phyloP scores from a whole-genome alignment of 164 flowering plant genomes.

The Brasenia schreberi region DNA sequence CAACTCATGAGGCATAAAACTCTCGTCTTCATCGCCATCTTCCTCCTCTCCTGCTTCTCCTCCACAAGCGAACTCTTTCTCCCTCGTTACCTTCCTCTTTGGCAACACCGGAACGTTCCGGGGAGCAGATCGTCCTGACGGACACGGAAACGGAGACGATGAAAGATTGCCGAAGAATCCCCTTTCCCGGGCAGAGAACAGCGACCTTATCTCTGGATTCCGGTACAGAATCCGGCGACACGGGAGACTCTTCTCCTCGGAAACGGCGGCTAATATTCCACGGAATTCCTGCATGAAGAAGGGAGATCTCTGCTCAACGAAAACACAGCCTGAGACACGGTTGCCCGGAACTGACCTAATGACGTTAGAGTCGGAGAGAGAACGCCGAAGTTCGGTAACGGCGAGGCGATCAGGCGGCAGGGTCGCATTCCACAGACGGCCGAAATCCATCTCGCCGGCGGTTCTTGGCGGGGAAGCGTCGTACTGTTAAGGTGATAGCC shows the following conservation, averaged over 20 bases:
- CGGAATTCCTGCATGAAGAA: neutral
- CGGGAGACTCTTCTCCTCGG: neutral
- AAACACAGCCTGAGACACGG: neutral
- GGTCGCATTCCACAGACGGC: neutral
- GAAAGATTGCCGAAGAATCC: neutral
- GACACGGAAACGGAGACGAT: conserved; percentile 9
- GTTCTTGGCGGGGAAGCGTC: neutral
- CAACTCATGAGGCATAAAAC: conserved; percentile 70
- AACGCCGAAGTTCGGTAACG: neutral
- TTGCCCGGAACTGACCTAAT: neutral
- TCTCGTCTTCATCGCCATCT: conserved; percentile 7
- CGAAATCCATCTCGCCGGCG: neutral
- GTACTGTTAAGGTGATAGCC: neutral
- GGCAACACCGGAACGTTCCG: conserved; percentile 44
- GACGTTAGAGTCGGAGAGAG: neutral
- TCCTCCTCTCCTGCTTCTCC: conserved; percentile 8
- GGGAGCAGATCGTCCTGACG: conserved; percentile 51
- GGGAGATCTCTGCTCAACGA: neutral
- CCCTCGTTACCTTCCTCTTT: conserved; percentile 8
- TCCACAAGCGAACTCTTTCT: conserved; percentile 7
- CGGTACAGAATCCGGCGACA: neutral
- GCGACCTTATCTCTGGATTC: neutral
- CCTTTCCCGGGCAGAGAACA: neutral
- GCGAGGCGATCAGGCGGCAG: neutral
- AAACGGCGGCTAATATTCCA: neutral